Conservation (phyloP, 2,329 filamentous ascomycete genomes). For the Aspergillus niger region DNA sequence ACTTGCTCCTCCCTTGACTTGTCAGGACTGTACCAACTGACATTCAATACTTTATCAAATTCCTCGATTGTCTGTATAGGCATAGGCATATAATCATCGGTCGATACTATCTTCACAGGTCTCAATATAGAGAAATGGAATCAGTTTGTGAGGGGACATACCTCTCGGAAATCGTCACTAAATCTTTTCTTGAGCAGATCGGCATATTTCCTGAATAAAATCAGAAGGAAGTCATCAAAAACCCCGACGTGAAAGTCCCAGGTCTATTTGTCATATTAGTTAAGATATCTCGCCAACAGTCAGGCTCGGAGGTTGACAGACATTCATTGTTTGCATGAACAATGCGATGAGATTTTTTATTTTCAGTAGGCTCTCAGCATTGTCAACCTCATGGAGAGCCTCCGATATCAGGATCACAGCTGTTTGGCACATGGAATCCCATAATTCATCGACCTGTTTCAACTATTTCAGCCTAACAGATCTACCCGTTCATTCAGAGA, state of each 20-base stretch:
- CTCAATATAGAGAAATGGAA: conserved; percentile 12
- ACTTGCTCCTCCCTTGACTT: conserved; percentile 73
- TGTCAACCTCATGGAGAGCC: conserved; percentile 75
- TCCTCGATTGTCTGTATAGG: conserved; percentile 86
- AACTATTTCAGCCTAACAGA: conserved; percentile 14
- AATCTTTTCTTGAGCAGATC: conserved; percentile 88
- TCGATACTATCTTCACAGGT: conserved; percentile 64
- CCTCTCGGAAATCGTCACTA: conserved; percentile 93
- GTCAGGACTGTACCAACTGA: conserved; percentile 93
- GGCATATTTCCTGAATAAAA: conserved; percentile 89
- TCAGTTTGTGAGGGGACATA: conserved; percentile 36
- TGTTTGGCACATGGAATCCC: conserved; percentile 95
- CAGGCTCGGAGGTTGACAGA: conserved; percentile 42
- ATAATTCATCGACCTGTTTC: conserved; percentile 84
- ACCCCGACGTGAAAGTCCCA: conserved; percentile 85
- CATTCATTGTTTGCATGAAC: conserved; percentile 98
- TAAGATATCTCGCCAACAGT: conserved; percentile 10
- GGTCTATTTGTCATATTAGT: conserved; percentile 53
- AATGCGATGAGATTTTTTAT: conserved; percentile 91
- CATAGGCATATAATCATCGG: conserved; percentile 99
- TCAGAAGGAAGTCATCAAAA: conserved; percentile 83
- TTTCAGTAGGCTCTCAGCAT: conserved; percentile 87
- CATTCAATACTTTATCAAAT: conserved; percentile 92
- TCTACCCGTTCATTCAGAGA: neutral
- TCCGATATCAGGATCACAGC: conserved; percentile 80